Conservation (phyloP, 2,329 filamentous ascomycete species). For the Furcasterigmium sp. region DNA sequence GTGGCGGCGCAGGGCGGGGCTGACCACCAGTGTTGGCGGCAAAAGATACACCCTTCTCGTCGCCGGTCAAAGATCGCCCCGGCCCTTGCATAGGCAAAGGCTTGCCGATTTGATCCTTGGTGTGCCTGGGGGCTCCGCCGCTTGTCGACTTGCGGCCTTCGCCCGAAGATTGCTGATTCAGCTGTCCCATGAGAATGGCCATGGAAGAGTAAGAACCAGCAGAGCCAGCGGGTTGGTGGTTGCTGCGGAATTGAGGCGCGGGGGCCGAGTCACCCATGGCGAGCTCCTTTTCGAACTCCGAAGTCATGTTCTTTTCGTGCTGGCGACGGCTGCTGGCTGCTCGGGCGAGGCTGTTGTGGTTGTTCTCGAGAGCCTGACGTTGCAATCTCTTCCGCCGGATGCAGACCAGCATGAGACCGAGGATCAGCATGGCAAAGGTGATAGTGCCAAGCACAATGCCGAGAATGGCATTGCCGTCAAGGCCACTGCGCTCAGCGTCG, state of each 20-base stretch:
- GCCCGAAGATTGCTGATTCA: conserved; percentile 24
- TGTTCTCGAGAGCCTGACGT: not conserved
- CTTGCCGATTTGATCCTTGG: conserved; percentile 58
- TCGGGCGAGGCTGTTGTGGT: conserved; percentile 9
- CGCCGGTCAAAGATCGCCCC: conserved; percentile 12
- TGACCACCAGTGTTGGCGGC: conserved; percentile 20
- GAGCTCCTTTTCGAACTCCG: conserved; percentile 2
- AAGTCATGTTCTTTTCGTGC: conserved; percentile 15
- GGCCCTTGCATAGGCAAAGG: conserved; percentile 43
- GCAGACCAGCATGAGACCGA: conserved; percentile 68
- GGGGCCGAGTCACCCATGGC: not conserved
- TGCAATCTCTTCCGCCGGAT: conserved; percentile 57
- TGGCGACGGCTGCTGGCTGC: conserved; percentile 24
- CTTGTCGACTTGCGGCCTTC: conserved; percentile 49
- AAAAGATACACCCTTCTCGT: conserved; percentile 36
- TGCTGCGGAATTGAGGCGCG: conserved; percentile 9
- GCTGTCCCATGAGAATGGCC: conserved; percentile 58
- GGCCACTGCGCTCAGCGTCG: conserved; percentile 10
- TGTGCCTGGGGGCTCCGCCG: conserved; percentile 56
- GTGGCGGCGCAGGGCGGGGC: conserved; percentile 28
- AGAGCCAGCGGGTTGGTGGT: conserved; percentile 47
- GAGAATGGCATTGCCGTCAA: conserved; percentile 54
- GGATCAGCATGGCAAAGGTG: conserved; percentile 63
- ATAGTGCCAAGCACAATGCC: conserved; percentile 81
- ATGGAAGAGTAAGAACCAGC: conserved; percentile 57